Evolutionary conservation across 2,329 filamentous ascomycete species (phyloP), one percentile per base, ranked within the genome.

Genomic region (Verticillium albo-atrum): DNA sequence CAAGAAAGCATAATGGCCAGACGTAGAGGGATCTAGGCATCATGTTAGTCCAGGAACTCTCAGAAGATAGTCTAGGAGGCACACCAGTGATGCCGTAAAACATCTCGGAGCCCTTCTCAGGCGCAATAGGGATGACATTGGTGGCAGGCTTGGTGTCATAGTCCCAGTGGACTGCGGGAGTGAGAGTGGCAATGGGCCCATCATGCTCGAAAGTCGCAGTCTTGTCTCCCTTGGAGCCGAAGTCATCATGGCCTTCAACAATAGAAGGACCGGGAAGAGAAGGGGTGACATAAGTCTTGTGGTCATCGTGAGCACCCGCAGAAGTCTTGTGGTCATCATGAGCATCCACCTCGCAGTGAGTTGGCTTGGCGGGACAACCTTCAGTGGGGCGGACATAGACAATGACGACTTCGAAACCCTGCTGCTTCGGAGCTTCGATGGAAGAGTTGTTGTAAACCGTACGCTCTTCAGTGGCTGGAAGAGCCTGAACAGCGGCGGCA

Each of bases 1-100:
- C 20, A 71, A 28, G 25, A 67, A 68, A 2, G 68, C 69, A 56
- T 62, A 70, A 55, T 67, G 62, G 4, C 67, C 67, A 9, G 63
- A 50, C 58, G 66, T 58, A 17, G 63, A 58, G 2, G 67, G 65
- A 26, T 66, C 68, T 68, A 20, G 6, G 52, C 5, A 9, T 42
- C 5, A 20, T n/a, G n/a, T 27, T 9, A 54, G 32, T 9, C 25
- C 20, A 26, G 10, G 14, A 51, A 12, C 42, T 58, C 20, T 6
- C 15, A 37, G 30, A 23, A 6, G 10, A 27, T 26, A 5, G 14
- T 27, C 6, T n/a, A 32, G 6, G 15, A 20, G 6, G 12, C 60
- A 37, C 47, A 63, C 63, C 55, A n/a, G 63, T 59, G 17, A 62
- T 42, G 7, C 68, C 68, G 25, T 68, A 70, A 59, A 66, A 70